Conservation (phyloP, 2,329 filamentous ascomycete genomes). For the Colletotrichum musae region DNA sequence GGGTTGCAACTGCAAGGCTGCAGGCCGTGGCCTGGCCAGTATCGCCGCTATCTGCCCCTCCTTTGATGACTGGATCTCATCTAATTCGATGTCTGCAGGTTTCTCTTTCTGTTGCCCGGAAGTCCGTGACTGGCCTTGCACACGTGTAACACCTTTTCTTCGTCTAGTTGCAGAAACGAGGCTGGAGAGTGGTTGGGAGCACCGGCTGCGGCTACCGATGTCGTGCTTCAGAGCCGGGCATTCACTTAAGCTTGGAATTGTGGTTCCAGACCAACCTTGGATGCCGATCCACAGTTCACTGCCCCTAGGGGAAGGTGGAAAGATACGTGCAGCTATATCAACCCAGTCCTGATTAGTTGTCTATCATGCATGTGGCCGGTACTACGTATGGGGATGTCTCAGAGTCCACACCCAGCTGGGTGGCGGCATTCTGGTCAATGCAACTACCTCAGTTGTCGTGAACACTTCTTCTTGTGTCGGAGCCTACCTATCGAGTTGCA, state of each 20-base stretch:
- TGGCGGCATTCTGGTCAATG: too few species aligned
- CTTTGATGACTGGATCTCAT: too few species aligned
- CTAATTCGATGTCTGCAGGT: too few species aligned
- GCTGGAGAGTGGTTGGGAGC: neutral
- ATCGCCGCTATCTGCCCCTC: too few species aligned
- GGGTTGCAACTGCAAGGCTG: too few species aligned
- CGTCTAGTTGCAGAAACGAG: conserved; percentile 8
- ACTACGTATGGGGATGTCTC: neutral
- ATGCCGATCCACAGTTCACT: neutral
- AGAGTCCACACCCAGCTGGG: neutral
- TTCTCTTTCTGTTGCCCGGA: too few species aligned
- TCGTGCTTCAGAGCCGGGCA: neutral
- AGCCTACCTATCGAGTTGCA: too few species aligned
- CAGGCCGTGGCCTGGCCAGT: too few species aligned
- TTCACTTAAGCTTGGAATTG: conserved; percentile 25
- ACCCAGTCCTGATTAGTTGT: neutral
- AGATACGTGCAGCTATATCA: neutral
- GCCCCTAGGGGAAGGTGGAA: conserved; percentile 1
- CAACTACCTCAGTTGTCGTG: too few species aligned
- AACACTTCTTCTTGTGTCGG: too few species aligned
- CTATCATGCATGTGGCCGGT: neutral
- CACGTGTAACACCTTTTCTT: neutral
- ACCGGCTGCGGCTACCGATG: neutral
- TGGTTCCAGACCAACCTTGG: neutral
- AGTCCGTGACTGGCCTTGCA: too few species aligned